Evolutionary conservation across 495 filamentous ascomycete genomes (phyloP).

Genomic region (Ascobolus immersus): DNA sequence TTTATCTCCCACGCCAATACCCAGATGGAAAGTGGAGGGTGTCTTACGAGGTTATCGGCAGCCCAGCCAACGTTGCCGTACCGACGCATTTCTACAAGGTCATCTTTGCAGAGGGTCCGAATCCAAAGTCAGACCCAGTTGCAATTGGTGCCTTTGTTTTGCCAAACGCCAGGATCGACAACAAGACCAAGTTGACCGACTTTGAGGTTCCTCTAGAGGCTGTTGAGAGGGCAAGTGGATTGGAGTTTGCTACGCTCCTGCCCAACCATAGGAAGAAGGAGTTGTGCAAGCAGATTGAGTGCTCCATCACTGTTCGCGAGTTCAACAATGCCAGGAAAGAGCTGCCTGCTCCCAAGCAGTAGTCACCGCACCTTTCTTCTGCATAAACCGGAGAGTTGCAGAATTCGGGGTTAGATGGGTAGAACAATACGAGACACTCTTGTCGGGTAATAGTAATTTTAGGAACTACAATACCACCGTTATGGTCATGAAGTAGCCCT

Average conservation of each 20-base stretch:
- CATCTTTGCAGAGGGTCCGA: constrained; percentile 81
- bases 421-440: too few species aligned
- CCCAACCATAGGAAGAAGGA: constrained; percentile 44
- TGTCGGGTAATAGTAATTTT: too few species aligned
- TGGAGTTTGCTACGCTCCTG: constrained; percentile 69
- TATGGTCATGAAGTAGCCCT: too few species aligned
- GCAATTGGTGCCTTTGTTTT: constrained; percentile 84
- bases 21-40: constrained; percentile 82
- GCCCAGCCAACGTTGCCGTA: constrained; percentile 79
- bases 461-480: too few species aligned
- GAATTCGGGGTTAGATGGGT: too few species aligned
- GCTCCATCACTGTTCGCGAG: constrained; percentile 55
- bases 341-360: too few species aligned
- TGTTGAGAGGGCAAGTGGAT: constrained; percentile 68
- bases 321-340: constrained; percentile 23
- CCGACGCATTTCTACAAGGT: constrained; percentile 99
- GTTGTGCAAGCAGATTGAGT: constrained; percentile 65
- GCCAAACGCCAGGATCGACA: constrained; percentile 75
- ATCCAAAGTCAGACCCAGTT: too few species aligned
- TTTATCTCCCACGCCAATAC: constrained; percentile 65
- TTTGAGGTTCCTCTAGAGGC: constrained; percentile 88
- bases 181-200: constrained; percentile 55
- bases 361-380: too few species aligned
- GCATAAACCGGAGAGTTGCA: too few species aligned
- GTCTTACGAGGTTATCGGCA: constrained; percentile 86